Evolutionary conservation across 2,329 filamentous ascomycete species (phyloP), one percentile per base, ranked within the genome.

Genomic region (Pestalotiopsis sp.): DNA sequence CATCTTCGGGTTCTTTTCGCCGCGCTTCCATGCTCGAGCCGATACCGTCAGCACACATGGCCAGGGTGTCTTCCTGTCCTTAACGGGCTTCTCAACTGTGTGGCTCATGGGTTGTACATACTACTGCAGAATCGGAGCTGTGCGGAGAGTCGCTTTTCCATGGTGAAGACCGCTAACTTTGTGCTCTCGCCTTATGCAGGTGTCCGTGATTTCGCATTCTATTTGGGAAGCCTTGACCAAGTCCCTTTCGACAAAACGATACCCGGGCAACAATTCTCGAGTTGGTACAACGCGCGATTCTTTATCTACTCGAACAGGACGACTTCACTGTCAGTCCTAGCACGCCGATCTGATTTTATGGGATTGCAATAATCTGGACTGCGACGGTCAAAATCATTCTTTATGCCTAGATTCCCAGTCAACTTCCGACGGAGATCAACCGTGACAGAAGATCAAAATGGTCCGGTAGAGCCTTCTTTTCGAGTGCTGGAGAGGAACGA

Each of bases 391-490:
- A 72, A 76, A 71, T 74, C 75, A 70, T 77, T 80, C 82, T 84
- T 84, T 79, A 90, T 90, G 88, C 86, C 86, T 87, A 88, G 86
- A 81, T 90, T 90, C 79, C 85, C 86, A 71, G 85, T 86, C 77
- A 81, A 84, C 71, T 90, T 90, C 72, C 83, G 86, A 86, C 87
- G 88, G 83, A 89, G 86, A 82, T 88, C 87, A 71, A 84, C 85
- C 83, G 85, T 84, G 70, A 84, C 87, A 72, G 86, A 85, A 72
- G 78, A 86, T 70, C 85, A 87, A 70, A 83, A 88, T 85, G 85
- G 77, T 49, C 76, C 83, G 73, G 75, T 83, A 78, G 83, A 84
- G 69, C 82, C 86, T 23, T 89, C 87, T 2, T 90, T 90, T 75
- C 85, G 87, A 65, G 88, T 90, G 27, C 80, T 90, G 45, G 87